phyloP scores from a whole-genome alignment of 208 protist species.

The Leishmania turanica region DNA sequence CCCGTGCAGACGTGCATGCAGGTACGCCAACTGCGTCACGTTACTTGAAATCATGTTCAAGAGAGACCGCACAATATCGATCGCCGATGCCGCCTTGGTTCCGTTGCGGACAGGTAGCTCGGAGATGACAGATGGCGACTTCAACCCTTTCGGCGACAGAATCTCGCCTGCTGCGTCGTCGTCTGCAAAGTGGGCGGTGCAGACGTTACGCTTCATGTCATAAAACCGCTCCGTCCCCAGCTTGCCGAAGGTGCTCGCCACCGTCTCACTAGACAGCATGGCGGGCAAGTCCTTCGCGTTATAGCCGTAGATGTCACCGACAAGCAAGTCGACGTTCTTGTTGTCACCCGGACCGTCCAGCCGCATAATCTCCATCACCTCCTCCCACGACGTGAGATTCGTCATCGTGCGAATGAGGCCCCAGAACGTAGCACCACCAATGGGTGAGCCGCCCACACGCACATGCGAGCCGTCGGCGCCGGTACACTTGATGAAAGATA shows the following conservation, averaged over 20 bases:
- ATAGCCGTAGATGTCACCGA: slow-evolving; percentile 98
- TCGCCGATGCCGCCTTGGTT: slow-evolving; percentile 41
- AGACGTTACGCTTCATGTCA: slow-evolving; percentile 28
- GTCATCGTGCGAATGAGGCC: slow-evolving; percentile 95
- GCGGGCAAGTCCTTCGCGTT: slow-evolving; percentile 86
- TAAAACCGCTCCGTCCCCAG: slow-evolving; percentile 77
- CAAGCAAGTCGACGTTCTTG: slow-evolving; percentile 95
- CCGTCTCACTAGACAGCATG: slow-evolving; percentile 85
- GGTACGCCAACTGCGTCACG: slow-evolving; percentile 96
- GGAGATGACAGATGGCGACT: slow-evolving; percentile 3
- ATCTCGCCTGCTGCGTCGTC: slow-evolving; percentile 45
- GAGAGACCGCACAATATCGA: slow-evolving; percentile 91
- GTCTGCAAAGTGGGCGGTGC: slow-evolving; percentile 36
- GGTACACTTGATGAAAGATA: slow-evolving; percentile 96
- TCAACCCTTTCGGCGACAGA: slow-evolving; percentile 26
- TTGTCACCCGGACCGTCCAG: slow-evolving; percentile 94
- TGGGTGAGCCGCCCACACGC: slow-evolving; percentile 94
- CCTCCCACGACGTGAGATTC: slow-evolving; percentile 92
- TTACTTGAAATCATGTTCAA: slow-evolving; percentile 97
- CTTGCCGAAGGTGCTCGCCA: slow-evolving; percentile 92
- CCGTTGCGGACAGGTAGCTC: slow-evolving; percentile 16
- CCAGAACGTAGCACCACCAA: slow-evolving; percentile 98
- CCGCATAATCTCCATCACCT: slow-evolving; percentile 94
- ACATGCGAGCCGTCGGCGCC: slow-evolving; percentile 84
- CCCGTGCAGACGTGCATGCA: slow-evolving; percentile 91